Percentiles rank a stretch among this genome's conserved stretches.
phyloP scores from a whole-genome alignment of 1,284 basidiomycete species.

The Papiliotrema fonsecae region DNA sequence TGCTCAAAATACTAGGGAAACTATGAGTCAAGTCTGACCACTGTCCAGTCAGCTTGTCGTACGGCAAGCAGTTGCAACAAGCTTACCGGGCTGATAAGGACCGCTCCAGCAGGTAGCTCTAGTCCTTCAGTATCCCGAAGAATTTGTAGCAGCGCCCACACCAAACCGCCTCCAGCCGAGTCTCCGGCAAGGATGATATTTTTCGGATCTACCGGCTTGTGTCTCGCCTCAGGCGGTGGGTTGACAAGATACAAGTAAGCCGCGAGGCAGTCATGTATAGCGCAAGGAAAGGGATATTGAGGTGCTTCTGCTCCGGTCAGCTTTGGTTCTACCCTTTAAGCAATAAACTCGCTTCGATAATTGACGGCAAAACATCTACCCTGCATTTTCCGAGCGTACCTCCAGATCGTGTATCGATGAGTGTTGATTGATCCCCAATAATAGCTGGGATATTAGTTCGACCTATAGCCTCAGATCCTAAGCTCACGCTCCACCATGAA shows the following conservation, averaged over 20 bases:
- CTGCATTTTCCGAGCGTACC: conserved; percentile 82
- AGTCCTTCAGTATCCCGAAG: conserved; percentile 73
- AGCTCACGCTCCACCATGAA: conserved; percentile 58
- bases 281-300: conserved; percentile 95
- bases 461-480: too few species aligned
- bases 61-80: background rate
- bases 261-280: conserved; percentile 78
- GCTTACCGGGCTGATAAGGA: conserved; percentile 68
- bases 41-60: conserved; percentile 13
- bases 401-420: conserved; percentile 70
- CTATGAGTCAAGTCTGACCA: conserved; percentile 83
- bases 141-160: conserved; percentile 80
- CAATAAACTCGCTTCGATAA: conserved; percentile 56
- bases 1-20: conserved; percentile 76
- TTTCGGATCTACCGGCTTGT: conserved; percentile 72
- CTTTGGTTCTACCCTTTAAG: background rate
- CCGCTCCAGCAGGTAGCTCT: conserved; percentile 76
- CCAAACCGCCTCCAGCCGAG: conserved; percentile 88
- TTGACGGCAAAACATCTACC: conserved; percentile 85
- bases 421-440: conserved; percentile 55
- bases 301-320: conserved; percentile 63
- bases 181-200: conserved; percentile 81
- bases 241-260: conserved; percentile 70
- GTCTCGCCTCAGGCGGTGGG: conserved; percentile 66
- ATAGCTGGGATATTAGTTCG: conserved; percentile 45